Conservation (phyloP, 1,139 yeast species). For the Saccharomycopsis crataegensis region DNA sequence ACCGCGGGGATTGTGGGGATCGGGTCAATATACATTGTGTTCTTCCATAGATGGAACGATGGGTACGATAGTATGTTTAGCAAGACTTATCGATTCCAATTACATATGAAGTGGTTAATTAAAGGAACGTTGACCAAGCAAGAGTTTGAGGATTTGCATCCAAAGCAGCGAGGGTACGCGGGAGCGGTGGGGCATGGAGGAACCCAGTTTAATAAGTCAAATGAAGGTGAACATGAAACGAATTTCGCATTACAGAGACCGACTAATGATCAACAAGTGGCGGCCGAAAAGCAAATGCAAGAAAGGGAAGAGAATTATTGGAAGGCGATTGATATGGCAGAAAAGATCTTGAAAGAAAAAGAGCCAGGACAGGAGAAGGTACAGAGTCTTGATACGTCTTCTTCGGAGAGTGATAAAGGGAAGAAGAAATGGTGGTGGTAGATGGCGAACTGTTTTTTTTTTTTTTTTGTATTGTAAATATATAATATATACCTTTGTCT, state of each 20-base stretch:
- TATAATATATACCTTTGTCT: not conserved
- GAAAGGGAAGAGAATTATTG: constrained; percentile 61
- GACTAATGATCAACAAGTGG: constrained; percentile 62
- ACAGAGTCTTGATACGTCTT: not conserved
- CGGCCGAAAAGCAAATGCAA: constrained; percentile 67
- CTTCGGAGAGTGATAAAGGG: not conserved
- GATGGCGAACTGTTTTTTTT: not conserved
- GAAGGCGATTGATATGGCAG: constrained; percentile 44
- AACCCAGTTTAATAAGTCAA: constrained; percentile 7
- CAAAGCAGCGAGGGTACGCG: constrained; percentile 30
- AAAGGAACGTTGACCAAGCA: constrained; percentile 46
- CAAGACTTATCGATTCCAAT: constrained; percentile 55
- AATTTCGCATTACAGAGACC: constrained; percentile 59
- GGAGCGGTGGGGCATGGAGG: not conserved
- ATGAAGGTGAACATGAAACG: constrained; percentile 29
- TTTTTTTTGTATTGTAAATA: not conserved
- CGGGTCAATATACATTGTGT: constrained; percentile 50
- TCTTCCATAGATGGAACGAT: constrained; percentile 80
- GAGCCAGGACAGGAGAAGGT: not conserved
- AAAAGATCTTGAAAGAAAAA: constrained; percentile 20
- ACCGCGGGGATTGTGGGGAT: constrained; percentile 41
- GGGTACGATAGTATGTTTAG: constrained; percentile 73
- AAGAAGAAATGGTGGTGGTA: constrained; percentile 6
- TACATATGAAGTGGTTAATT: constrained; percentile 45
- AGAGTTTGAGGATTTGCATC: constrained; percentile 58